Evolutionary conservation across 495 filamentous ascomycete species (phyloP).

Genomic region (Neurospora sp.): DNA sequence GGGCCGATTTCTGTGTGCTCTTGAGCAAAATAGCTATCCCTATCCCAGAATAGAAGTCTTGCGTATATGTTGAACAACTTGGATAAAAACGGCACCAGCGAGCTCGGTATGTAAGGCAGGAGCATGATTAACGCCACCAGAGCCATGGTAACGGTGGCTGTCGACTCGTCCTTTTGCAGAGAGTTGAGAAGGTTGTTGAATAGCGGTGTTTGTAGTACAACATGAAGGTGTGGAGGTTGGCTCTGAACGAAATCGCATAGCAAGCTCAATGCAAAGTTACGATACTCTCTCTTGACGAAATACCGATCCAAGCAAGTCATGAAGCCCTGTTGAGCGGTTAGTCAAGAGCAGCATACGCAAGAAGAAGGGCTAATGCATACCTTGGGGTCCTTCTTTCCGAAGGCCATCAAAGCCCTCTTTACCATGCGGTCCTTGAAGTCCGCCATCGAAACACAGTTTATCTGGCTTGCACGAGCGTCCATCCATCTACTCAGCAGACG

Average conservation of each 20-base stretch:
- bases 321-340: constrained; percentile 37
- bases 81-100: constrained; percentile 49
- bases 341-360: background rate
- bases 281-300: constrained; percentile 46
- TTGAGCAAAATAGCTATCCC: constrained; percentile 27
- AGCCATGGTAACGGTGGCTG: constrained; percentile 55
- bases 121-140: constrained; percentile 63
- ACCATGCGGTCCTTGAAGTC: constrained; percentile 46
- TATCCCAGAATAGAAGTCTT: constrained; percentile 63
- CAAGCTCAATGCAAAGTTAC: constrained; percentile 47
- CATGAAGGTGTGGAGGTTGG: constrained; percentile 61
- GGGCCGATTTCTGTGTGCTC: constrained; percentile 22
- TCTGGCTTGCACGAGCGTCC: constrained; percentile 33
- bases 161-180: constrained; percentile 60
- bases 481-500: constrained; percentile 52
- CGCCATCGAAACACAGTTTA: constrained; percentile 29
- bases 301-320: constrained; percentile 49
- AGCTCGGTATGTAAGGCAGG: constrained; percentile 61
- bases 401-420: constrained; percentile 44
- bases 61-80: constrained; percentile 68
- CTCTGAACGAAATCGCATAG: constrained; percentile 54
- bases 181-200: constrained; percentile 58
- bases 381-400: constrained; percentile 58
- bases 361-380: constrained; percentile 22
- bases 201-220: constrained; percentile 54